Conservation (phyloP, 257 asterid genomes). For the Jacaranda copaia region DNA sequence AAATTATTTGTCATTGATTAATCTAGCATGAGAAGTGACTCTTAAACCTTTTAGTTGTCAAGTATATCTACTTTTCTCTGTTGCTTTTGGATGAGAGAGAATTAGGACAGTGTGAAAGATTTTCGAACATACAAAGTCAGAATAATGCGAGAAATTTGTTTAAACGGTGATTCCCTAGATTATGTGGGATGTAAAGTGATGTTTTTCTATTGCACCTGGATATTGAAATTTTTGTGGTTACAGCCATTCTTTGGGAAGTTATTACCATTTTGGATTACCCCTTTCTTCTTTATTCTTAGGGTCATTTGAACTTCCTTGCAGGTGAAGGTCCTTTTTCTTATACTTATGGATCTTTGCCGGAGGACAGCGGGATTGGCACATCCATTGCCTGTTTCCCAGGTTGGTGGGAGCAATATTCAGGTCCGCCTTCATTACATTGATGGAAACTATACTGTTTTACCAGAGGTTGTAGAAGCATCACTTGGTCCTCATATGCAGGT, state of each 20-base stretch:
- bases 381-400: conserved; percentile 96
- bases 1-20: no score
- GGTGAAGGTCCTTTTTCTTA: conserved; percentile 97
- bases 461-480: conserved; percentile 99
- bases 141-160: not conserved
- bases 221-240: not conserved
- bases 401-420: conserved; percentile 88
- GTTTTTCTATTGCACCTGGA: not conserved
- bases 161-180: not conserved
- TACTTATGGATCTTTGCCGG: conserved; percentile 97
- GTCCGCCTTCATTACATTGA: conserved; percentile 97
- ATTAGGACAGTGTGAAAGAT: conserved; percentile 5
- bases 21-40: no score
- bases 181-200: conserved; percentile 8
- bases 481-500: conserved; percentile 99
- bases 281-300: conserved; percentile 18
- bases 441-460: conserved; percentile 94
- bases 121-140: not conserved
- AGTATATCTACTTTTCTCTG: not conserved
- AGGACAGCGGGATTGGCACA: conserved; percentile 86
- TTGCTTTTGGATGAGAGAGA: not conserved
- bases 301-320: conserved; percentile 45
- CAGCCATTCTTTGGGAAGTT: conserved; percentile 22
- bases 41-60: no score
- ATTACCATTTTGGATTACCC: conserved; percentile 10